Evolutionary conservation across 2,329 filamentous ascomycete genomes (phyloP).

Genomic region (Aspergillus latus): DNA sequence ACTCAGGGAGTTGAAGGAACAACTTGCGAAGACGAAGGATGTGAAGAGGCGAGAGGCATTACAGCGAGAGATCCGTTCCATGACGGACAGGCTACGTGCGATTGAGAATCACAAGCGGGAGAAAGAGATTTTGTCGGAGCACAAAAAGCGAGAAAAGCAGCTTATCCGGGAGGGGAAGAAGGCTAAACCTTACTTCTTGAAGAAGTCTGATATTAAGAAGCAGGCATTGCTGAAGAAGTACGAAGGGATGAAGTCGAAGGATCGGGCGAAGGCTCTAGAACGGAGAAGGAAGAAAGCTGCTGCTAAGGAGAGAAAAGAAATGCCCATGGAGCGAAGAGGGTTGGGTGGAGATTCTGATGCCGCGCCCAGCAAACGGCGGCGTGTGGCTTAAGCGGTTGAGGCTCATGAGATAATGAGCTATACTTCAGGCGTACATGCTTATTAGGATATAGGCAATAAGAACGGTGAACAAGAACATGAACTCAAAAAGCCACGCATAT

Average conservation of each 20-base stretch:
- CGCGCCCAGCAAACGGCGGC: conserved; percentile 29
- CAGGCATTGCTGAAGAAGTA: conserved; percentile 75
- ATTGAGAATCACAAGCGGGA: conserved; percentile 68
- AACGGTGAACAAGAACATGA: neutral
- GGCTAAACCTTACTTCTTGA: conserved; percentile 80
- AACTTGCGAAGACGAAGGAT: conserved; percentile 68
- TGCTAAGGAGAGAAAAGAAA: conserved; percentile 76
- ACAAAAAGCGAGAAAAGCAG: conserved; percentile 80
- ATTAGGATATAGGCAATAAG: neutral
- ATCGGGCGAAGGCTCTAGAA: conserved; percentile 82
- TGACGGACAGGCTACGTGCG: conserved; percentile 75
- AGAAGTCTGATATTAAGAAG: conserved; percentile 90
- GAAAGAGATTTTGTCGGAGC: conserved; percentile 68
- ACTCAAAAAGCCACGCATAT: conserved; percentile 12
- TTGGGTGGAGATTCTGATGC: conserved; percentile 30
- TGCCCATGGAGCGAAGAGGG: conserved; percentile 58
- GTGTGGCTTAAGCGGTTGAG: conserved; percentile 24
- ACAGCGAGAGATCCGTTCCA: conserved; percentile 70
- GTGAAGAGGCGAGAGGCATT: conserved; percentile 65
- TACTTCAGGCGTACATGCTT: neutral
- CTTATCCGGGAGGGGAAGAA: conserved; percentile 81
- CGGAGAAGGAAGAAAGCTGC: conserved; percentile 85
- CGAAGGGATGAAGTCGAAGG: conserved; percentile 77
- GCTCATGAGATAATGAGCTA: neutral
- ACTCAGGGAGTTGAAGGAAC: conserved; percentile 69